These are phyloP conservation scores for Avicennia marina DNA, from an alignment of 257 asterid genomes.

Conservation along the genomic window DNA sequence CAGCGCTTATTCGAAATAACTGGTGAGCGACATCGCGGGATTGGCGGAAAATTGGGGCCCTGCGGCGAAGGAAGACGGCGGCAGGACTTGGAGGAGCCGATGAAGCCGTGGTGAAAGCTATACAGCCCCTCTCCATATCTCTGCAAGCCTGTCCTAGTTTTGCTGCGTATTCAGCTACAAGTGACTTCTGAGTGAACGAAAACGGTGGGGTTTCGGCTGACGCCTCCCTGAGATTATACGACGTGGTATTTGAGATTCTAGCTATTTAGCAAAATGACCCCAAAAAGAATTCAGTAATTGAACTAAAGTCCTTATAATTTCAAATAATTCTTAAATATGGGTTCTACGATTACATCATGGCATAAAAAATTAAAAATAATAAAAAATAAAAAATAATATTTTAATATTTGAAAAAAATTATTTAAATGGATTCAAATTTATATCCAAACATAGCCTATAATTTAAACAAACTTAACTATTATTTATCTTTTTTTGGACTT, in stretches of 20 bases:
- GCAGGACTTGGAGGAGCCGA: conserved; percentile 26
- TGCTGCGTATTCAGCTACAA: conserved; percentile 9
- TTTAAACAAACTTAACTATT: too few species aligned
- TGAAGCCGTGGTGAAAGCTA: conserved; percentile 26
- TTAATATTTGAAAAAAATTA: too few species aligned
- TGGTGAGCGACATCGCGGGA: conserved; percentile 10
- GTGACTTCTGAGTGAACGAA: conserved; percentile 1
- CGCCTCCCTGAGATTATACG: neutral
- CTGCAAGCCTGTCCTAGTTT: too few species aligned
- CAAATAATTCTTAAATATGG: too few species aligned
- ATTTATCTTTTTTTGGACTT: too few species aligned
- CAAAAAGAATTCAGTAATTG: neutral
- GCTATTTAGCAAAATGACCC: neutral
- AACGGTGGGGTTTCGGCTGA: conserved; percentile 13
- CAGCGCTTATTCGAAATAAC: conserved; percentile 12
- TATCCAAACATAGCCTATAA: too few species aligned
- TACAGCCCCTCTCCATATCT: conserved; percentile 24
- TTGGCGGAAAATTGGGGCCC: conserved; percentile 8
- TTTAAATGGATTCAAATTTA: too few species aligned
- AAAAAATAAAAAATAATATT: too few species aligned
- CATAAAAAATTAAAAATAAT: too few species aligned
- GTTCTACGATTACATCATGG: too few species aligned
- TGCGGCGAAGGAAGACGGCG: conserved; percentile 18
- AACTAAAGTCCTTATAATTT: conserved; percentile 2
- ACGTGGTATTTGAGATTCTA: neutral